Conservation (phyloP, 345 rosid species). For the Arabidopsis arenosa region DNA sequence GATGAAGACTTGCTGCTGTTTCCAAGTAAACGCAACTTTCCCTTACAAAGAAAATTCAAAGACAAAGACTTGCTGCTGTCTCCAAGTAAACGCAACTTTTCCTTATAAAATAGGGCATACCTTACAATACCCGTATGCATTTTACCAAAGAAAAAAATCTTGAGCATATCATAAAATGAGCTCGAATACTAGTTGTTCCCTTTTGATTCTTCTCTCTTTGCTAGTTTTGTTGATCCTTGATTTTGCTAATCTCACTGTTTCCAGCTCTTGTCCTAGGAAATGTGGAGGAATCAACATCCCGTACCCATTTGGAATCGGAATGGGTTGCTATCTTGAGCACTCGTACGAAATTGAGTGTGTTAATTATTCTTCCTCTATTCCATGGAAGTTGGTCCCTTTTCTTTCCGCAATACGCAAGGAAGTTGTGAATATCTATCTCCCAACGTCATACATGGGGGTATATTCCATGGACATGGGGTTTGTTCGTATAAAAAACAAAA, state of each 20-base stretch:
- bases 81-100: too few relatives aligned
- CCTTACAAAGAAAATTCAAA: too few relatives aligned
- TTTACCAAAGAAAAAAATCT: too few relatives aligned
- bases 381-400: not conserved
- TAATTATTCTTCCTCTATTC: not conserved
- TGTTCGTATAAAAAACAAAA: not conserved
- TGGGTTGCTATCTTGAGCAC: slow-evolving; percentile 17
- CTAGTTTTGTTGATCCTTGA: not conserved
- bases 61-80: too few relatives aligned
- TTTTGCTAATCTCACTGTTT: not conserved
- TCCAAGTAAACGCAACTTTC: too few relatives aligned
- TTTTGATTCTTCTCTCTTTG: not conserved
- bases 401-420: not conserved
- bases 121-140: too few relatives aligned
- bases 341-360: not conserved
- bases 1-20: too few relatives aligned
- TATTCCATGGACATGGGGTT: too few relatives aligned
- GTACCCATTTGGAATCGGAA: slow-evolving; percentile 44
- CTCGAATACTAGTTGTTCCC: not conserved
- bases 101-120: too few relatives aligned
- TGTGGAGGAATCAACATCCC: slow-evolving; percentile 50
- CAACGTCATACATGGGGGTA: not conserved
- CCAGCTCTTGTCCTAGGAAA: slow-evolving; percentile 13
- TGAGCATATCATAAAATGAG: not conserved
- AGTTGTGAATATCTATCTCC: not conserved